Base-by-base conservation (phyloP, 2,329 filamentous ascomycete genomes). In the Aspergillus sp. region DNA sequence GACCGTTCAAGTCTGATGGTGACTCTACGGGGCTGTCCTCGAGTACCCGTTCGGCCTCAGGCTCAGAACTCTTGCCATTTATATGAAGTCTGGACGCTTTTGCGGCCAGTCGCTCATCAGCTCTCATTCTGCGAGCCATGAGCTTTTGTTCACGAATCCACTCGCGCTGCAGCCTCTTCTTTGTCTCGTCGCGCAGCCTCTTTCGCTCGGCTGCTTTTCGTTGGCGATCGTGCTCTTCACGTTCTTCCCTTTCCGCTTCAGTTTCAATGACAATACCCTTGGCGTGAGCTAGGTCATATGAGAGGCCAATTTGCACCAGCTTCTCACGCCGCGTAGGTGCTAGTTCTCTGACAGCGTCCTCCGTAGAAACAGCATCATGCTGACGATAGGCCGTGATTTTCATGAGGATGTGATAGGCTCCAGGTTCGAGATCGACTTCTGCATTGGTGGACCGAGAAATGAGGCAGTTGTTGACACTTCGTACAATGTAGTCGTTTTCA, bases 361-460 rank as follows among this genome's bases (percentile, higher is more conserved):
- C 87, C 15, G 89, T 83, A 0, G 83, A 79, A 1, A 77, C 73
- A 8, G 81, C 75, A 25, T 80, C 70, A 4, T 73, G 67, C n/a
- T 88, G 84, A n/a, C 88, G 84, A 17, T 81, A 82, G 2, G 89
- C 89, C 7, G 87, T 86, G 57, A 95, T 82, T 69, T 90, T 91
- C 71, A 93, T 83, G 21, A 91, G 80, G 4, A 96, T 85, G 6
- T 84, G 85, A 73, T 96, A 96, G 44, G 83, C 85, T 11, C 91
- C 91, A 0, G 88, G 83, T 19, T 90, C 86, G 25, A 96, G 84
- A 37, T 87, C 81, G 8, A 95, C 80, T 70, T 95, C 91, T 1
- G 90, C 87, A 51, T 88, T 92, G 40, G 92, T 87, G 1, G 88
- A 90, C 6, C 91, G 86, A 21, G 81, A 85, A 84, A 91, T 90